Evolutionary conservation across 352 stramenopile species (phyloP).

Genomic region (Globisporangium carolinianum): DNA sequence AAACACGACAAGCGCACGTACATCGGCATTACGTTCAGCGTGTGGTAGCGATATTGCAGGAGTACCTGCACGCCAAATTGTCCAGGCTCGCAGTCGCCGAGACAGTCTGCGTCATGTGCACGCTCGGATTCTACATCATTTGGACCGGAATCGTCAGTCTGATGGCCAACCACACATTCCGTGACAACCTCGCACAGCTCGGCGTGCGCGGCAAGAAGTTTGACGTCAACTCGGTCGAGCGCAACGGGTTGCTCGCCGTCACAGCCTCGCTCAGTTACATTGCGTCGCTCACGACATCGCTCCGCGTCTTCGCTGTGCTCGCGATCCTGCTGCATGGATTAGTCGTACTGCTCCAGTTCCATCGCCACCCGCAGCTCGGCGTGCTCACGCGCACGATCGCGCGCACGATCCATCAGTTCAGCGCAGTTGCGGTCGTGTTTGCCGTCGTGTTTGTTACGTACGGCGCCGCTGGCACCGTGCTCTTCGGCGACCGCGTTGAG

Average conservation of each 20-base stretch:
- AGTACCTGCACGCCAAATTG: background rate
- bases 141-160: constrained; percentile 26
- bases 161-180: constrained; percentile 38
- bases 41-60: too few species aligned
- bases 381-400: constrained; percentile 51
- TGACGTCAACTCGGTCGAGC: constrained; percentile 21
- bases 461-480: constrained; percentile 30
- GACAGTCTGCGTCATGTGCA: constrained; percentile 4
- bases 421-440: constrained; percentile 50
- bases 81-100: background rate
- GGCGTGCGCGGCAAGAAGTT: constrained; percentile 30
- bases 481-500: constrained; percentile 51
- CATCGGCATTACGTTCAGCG: too few species aligned
- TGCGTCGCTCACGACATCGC: constrained; percentile 20
- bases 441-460: constrained; percentile 53
- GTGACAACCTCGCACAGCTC: constrained; percentile 30
- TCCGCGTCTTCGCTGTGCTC: constrained; percentile 25
- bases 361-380: constrained; percentile 45
- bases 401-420: constrained; percentile 38
- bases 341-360: constrained; percentile 40
- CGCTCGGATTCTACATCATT: constrained; percentile 25
- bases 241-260: constrained; percentile 17
- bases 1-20: too few species aligned
- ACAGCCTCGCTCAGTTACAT: constrained; percentile 18
- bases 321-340: constrained; percentile 25